phyloP scores from a whole-genome alignment of 257 asterid genomes.

The Avicennia marina region DNA sequence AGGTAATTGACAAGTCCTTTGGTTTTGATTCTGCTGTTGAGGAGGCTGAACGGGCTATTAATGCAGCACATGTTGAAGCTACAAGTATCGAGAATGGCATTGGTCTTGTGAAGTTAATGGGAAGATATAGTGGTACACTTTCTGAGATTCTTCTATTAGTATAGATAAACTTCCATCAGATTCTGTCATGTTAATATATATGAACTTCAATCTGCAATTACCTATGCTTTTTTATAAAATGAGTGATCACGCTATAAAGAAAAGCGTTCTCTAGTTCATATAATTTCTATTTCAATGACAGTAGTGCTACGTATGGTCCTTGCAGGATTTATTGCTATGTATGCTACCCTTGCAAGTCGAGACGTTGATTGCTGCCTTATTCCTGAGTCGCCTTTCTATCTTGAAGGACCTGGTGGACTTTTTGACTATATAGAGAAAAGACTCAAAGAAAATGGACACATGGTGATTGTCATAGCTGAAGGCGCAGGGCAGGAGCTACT shows the following conservation, averaged over 20 bases:
- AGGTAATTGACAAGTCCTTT: constrained; percentile 90
- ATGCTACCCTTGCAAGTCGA: constrained; percentile 93
- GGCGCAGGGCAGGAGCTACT: constrained; percentile 92
- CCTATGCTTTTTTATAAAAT: neutral
- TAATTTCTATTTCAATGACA: no score
- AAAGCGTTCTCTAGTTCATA: neutral
- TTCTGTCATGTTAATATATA: neutral
- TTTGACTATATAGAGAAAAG: constrained; percentile 68
- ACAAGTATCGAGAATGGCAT: constrained; percentile 87
- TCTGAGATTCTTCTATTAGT: no score
- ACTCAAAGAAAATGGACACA: constrained; percentile 77
- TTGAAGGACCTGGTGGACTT: constrained; percentile 82
- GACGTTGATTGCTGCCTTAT: constrained; percentile 95
- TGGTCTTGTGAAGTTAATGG: constrained; percentile 92
- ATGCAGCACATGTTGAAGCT: constrained; percentile 96
- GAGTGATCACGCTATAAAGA: neutral
- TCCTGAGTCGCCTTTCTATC: constrained; percentile 89
- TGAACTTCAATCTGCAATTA: no score
- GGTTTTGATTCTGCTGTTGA: constrained; percentile 96
- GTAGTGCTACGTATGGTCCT: neutral
- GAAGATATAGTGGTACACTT: constrained; percentile 71
- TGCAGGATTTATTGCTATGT: constrained; percentile 87
- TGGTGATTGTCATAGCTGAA: constrained; percentile 94
- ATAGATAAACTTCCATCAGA: neutral
- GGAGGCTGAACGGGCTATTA: constrained; percentile 97